These are phyloP conservation scores for Hyaloscypha variabilis DNA, from an alignment of 495 filamentous ascomycete genomes.

Conservation along the genomic window DNA sequence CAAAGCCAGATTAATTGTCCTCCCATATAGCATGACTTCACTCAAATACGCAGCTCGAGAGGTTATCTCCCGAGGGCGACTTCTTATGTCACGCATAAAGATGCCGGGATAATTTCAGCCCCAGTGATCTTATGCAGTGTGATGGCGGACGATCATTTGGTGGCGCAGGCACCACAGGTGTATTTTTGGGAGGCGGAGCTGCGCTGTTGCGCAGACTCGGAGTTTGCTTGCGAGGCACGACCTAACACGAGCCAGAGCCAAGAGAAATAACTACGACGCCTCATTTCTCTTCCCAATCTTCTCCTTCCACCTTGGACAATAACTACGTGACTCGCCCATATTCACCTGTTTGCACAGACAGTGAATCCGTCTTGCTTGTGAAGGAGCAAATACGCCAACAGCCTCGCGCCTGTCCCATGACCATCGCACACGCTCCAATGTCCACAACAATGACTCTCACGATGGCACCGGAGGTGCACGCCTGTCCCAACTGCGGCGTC, in stretches of 20 bases:
- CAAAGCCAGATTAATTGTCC: not conserved
- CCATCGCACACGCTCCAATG: constrained; percentile 22
- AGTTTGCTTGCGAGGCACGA: not conserved
- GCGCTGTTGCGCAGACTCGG: not conserved
- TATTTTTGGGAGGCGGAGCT: not conserved
- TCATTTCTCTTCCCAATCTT: not conserved
- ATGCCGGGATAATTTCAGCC: not conserved
- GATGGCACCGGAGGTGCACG: constrained; percentile 8
- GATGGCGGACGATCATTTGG: not conserved
- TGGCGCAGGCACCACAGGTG: not conserved
- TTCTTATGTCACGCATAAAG: not conserved
- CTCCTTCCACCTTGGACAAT: not conserved
- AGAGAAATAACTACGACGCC: not conserved
- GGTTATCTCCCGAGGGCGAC: not conserved
- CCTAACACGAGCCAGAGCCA: not conserved
- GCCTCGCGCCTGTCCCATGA: constrained; percentile 29
- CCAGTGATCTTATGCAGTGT: not conserved
- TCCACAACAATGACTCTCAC: constrained; percentile 33
- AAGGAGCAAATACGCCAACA: not conserved
- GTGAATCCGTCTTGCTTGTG: not conserved
- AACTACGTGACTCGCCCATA: not conserved
- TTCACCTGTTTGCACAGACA: not conserved
- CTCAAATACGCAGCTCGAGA: not conserved
- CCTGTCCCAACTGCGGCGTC: constrained; percentile 32
- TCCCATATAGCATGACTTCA: not conserved